Conservation (phyloP, 371 early-diverging fungal genomes). For the Vairimorpha ceranae region DNA sequence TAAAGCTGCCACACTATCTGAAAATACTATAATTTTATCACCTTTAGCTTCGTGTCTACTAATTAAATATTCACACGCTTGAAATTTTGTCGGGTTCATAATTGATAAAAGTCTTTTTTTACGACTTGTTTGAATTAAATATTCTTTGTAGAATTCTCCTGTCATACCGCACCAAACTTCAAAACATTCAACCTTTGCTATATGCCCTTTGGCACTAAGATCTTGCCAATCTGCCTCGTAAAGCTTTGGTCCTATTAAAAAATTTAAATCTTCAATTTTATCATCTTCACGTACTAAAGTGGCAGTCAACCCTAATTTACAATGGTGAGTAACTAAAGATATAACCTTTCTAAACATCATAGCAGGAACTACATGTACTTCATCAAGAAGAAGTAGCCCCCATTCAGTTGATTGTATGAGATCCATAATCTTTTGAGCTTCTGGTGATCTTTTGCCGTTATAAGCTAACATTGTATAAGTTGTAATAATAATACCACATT, state of each 20-base stretch:
- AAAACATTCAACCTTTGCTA: constrained; percentile 89
- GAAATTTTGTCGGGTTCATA: constrained; percentile 96
- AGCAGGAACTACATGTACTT: constrained; percentile 98
- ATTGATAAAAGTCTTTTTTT: constrained; percentile 76
- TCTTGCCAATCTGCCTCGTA: constrained; percentile 99
- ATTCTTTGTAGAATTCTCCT: constrained; percentile 87
- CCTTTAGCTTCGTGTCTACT: constrained; percentile 83
- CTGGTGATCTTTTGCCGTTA: constrained; percentile 82
- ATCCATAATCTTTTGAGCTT: constrained; percentile 90
- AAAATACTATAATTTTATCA: constrained; percentile 98
- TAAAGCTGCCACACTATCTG: constrained; percentile 93
- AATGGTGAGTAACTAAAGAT: constrained; percentile 82
- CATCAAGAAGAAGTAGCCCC: constrained; percentile 93
- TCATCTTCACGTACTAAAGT: constrained; percentile 98
- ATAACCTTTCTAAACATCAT: constrained; percentile 94
- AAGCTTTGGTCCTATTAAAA: constrained; percentile 96
- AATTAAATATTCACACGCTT: constrained; percentile 90
- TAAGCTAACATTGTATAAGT: constrained; percentile 96
- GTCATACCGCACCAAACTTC: constrained; percentile 99
- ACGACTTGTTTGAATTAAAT: constrained; percentile 66
- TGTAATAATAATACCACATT: constrained; percentile 82
- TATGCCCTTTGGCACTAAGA: constrained; percentile 86
- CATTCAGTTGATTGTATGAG: constrained; percentile 81
- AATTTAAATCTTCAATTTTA: constrained; percentile 95
- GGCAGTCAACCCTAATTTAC: constrained; percentile 94